A percentile compares a stretch with the other conserved stretches of the same genome.
Conservation (phyloP, 805 yeast species). For the Pichia manshurica region DNA sequence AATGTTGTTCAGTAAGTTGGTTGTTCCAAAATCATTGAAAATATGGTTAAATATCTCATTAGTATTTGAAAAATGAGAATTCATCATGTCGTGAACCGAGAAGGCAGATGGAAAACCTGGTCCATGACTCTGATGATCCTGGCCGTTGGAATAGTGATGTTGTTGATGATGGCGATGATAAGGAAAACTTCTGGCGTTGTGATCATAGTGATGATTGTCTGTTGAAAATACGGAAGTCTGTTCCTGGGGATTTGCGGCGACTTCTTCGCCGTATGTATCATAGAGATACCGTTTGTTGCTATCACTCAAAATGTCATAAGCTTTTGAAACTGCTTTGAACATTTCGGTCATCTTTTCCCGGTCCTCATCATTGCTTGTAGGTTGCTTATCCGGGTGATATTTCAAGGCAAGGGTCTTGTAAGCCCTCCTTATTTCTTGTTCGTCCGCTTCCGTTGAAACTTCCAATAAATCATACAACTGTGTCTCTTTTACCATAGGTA, state of each 20-base stretch:
- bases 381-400: slow-evolving; percentile 82
- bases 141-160: too few relatives aligned
- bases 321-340: slow-evolving; percentile 59
- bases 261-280: slow-evolving; percentile 47
- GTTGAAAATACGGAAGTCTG: slow-evolving; percentile 7
- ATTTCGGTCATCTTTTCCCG: slow-evolving; percentile 35
- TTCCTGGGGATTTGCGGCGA: slow-evolving; percentile 22
- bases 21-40: not conserved
- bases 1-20: too few relatives aligned
- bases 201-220: slow-evolving; percentile 5
- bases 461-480: slow-evolving; percentile 68
- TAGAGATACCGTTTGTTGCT: slow-evolving; percentile 40
- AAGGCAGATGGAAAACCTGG: too few relatives aligned
- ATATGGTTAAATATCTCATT: not conserved
- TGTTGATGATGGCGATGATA: too few relatives aligned
- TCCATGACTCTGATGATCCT: too few relatives aligned
- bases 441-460: slow-evolving; percentile 56
- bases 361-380: slow-evolving; percentile 22
- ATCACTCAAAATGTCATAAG: slow-evolving; percentile 59
- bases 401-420: slow-evolving; percentile 75
- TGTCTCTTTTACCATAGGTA: slow-evolving; percentile 62
- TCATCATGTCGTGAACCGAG: not conserved
- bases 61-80: not conserved
- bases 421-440: slow-evolving; percentile 71
- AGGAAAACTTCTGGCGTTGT: not conserved